These are phyloP conservation scores for Lecanosticta acicola DNA, from an alignment of 2,329 filamentous ascomycete genomes.

Conservation along the genomic window DNA sequence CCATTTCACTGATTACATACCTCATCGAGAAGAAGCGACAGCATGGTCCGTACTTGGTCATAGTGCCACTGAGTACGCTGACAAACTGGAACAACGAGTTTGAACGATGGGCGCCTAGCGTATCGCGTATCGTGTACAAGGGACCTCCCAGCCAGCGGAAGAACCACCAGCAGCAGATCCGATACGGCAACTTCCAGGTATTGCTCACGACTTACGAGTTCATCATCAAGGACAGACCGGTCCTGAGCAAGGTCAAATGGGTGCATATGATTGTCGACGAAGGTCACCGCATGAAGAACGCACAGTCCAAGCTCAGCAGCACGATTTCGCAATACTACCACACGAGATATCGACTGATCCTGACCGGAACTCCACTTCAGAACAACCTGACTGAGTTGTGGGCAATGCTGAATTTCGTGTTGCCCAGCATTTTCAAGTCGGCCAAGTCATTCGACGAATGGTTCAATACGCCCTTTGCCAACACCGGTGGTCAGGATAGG, in stretches of 20 bases:
- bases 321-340: conserved; percentile 94
- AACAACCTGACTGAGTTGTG: conserved; percentile 95
- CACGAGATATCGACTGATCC: conserved; percentile 89
- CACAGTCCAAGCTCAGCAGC: conserved; percentile 88
- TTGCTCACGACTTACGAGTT: conserved; percentile 97
- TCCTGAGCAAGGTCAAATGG: conserved; percentile 98
- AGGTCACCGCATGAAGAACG: conserved; percentile 99
- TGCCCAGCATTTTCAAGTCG: conserved; percentile 98
- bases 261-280: conserved; percentile 99
- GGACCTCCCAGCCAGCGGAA: conserved; percentile 85
- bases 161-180: conserved; percentile 85
- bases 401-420: conserved; percentile 96
- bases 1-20: conserved; percentile 94
- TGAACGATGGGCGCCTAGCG: conserved; percentile 93
- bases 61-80: conserved; percentile 91
- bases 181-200: conserved; percentile 92
- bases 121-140: conserved; percentile 90
- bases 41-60: conserved; percentile 87
- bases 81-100: conserved; percentile 99
- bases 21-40: conserved; percentile 94
- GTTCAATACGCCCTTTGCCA: conserved; percentile 99
- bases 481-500: conserved; percentile 95
- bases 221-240: conserved; percentile 95
- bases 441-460: conserved; percentile 98
- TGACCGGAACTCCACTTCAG: conserved; percentile 93